These are phyloP conservation scores for Kodamaea kakaduensis DNA, from an alignment of 805 yeast genomes.

Conservation along the genomic window DNA sequence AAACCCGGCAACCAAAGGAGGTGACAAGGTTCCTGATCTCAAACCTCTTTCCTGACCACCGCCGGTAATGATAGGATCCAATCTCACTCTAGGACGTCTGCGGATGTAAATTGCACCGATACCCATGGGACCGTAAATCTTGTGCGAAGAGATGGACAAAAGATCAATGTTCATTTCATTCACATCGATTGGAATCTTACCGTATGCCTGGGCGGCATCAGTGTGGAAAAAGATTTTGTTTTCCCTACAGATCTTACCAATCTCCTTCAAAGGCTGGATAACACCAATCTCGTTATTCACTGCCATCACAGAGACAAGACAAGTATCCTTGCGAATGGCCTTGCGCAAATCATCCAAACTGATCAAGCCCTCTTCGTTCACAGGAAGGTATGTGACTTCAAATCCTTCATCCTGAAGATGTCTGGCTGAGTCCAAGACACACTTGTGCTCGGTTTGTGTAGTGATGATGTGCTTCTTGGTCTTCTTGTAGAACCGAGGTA, in stretches of 20 bases:
- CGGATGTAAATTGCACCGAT: constrained; percentile 93
- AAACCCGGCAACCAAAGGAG: constrained; percentile 93
- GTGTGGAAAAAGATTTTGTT: constrained; percentile 95
- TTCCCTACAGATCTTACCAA: constrained; percentile 80
- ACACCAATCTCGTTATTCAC: constrained; percentile 99
- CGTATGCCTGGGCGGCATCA: constrained; percentile 96
- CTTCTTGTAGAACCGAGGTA: constrained; percentile 85
- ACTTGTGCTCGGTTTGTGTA: constrained; percentile 95
- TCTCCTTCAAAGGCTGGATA: constrained; percentile 91
- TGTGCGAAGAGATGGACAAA: constrained; percentile 92
- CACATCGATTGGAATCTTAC: constrained; percentile 89
- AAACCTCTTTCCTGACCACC: constrained; percentile 99
- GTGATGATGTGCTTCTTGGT: constrained; percentile 93
- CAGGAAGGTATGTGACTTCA: constrained; percentile 91
- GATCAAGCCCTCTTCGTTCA: constrained; percentile 73
- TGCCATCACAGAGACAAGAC: constrained; percentile 89
- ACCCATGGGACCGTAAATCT: constrained; percentile 97
- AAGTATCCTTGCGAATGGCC: constrained; percentile 87
- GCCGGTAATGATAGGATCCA: constrained; percentile 92
- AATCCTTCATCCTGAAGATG: constrained; percentile 95
- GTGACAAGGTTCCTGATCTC: constrained; percentile 94
- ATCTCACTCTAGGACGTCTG: constrained; percentile 96
- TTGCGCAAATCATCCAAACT: constrained; percentile 71
- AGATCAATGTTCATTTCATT: constrained; percentile 90
- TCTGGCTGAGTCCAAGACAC: constrained; percentile 96